These are phyloP conservation scores for Yamadazyma sp. DNA, from an alignment of 1,139 yeast genomes.

Conservation along the genomic window DNA sequence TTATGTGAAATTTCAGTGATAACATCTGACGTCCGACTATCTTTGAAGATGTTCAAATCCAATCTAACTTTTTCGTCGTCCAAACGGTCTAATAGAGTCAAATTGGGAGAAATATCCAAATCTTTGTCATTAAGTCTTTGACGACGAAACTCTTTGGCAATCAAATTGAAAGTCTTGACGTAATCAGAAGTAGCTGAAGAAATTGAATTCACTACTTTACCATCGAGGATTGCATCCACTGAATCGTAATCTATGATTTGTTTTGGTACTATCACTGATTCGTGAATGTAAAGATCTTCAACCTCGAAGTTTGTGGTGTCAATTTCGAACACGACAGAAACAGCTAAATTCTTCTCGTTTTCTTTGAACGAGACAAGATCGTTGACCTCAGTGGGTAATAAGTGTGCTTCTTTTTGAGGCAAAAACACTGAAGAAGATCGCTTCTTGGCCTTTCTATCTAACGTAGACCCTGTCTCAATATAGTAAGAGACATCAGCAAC, in stretches of 20 bases:
- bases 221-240: constrained; percentile 50
- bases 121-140: constrained; percentile 59
- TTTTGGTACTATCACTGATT: constrained; percentile 66
- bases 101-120: constrained; percentile 52
- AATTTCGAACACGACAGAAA: constrained; percentile 82
- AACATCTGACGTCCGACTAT: constrained; percentile 56
- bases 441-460: constrained; percentile 89
- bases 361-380: constrained; percentile 62
- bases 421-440: constrained; percentile 87
- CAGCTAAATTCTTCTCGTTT: constrained; percentile 60
- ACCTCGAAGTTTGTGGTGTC: constrained; percentile 74
- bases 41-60: constrained; percentile 71
- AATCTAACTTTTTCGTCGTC: constrained; percentile 83
- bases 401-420: constrained; percentile 72
- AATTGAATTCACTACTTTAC: constrained; percentile 29
- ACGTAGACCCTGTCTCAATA: constrained; percentile 66
- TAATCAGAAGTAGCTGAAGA: constrained; percentile 67
- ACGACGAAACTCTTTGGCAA: constrained; percentile 71
- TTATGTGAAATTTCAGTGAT: constrained; percentile 77
- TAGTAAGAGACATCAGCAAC: constrained; percentile 75
- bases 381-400: constrained; percentile 69
- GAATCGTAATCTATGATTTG: constrained; percentile 51
- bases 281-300: constrained; percentile 76
- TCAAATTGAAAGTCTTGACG: constrained; percentile 60
- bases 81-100: constrained; percentile 73